Evolutionary conservation across 345 rosid species (phyloP).

Genomic region (Carallia brachiata): DNA sequence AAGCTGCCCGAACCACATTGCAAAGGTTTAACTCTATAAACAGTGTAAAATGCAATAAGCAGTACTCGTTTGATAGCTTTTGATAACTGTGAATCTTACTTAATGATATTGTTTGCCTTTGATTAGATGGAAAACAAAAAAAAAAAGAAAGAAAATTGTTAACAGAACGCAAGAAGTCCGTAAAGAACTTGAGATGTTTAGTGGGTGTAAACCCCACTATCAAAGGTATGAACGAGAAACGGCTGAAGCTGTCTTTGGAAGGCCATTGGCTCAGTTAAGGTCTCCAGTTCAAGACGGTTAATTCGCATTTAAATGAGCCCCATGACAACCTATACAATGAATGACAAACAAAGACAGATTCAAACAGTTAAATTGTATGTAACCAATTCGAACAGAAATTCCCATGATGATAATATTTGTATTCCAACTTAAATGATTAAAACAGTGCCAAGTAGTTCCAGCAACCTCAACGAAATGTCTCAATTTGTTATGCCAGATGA

Average conservation of each 20-base stretch:
- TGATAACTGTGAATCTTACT: neutral
- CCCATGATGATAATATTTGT: neutral
- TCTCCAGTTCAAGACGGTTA: constrained; percentile 11
- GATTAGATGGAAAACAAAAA: constrained; percentile 40
- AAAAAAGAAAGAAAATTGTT: constrained; percentile 26
- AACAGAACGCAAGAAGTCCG: constrained; percentile 38
- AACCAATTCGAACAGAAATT: neutral
- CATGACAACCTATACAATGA: neutral
- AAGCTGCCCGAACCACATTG: constrained; percentile 62
- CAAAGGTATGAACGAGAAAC: constrained; percentile 15
- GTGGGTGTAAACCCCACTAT: constrained; percentile 41
- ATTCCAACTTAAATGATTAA: neutral
- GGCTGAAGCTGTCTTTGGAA: constrained; percentile 19
- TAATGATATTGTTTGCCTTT: neutral
- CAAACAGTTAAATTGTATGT: neutral
- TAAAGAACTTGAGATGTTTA: constrained; percentile 50
- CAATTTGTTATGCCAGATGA: neutral
- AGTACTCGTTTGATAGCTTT: neutral
- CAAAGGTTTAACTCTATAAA: constrained; percentile 43
- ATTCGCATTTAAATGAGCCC: neutral
- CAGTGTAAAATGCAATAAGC: neutral
- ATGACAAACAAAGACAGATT: neutral
- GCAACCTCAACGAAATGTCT: neutral
- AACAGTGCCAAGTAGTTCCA: neutral
- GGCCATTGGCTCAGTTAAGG: constrained; percentile 52